Base-by-base conservation (phyloP, 1,284 basidiomycete species). In the Leucocoprinus gongylophorus region DNA sequence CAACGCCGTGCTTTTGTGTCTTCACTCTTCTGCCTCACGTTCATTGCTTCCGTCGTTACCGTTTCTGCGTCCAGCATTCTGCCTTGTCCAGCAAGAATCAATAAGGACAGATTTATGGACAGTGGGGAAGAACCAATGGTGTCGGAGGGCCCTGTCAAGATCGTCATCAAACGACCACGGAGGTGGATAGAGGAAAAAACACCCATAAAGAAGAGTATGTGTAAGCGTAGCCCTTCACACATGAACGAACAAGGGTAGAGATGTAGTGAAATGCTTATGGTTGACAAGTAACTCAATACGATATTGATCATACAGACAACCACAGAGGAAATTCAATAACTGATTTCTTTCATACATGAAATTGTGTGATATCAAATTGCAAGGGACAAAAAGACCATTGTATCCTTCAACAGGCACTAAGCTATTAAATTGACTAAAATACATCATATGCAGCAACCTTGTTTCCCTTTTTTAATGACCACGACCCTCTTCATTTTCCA, bases 181-280 rank as follows among this genome's bases (percentile, higher is more conserved):
- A 74, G 84, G 57, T 91, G 87, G 87, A 90, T 91, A 63, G 83
- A 88, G 67, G 87, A 91, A 67, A n/a, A 83, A 71, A 61, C 63
- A 70, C 44, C 79, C 77, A 9, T 64, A 62, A 54, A 61, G 59
- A 53, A 40, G 15, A 17, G 15, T 17, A 8, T 37, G 6, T n/a
- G 15, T 2, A 7, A 17, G 10, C 35, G 12, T 35, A n/a, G 29
- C 32, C 8, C 13, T 13, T 37, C 4, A 15, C 7, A 5, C 5
- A 15, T 13, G 10, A 2, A 28, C 18, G 26, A 38, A 35, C 23
- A 10, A 35, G 4, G 4, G 10, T 35, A n/a, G 12, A 35, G 4
- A 35, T 15, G n/a, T n/a, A n/a, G n/a, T n/a, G n/a, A n/a, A 26
- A 26, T 26, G 23, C 23, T 26, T 26, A 26, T 26, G 3, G 23